Conservation (phyloP, 2,329 filamentous ascomycete species). For the Talaromyces sp. region DNA sequence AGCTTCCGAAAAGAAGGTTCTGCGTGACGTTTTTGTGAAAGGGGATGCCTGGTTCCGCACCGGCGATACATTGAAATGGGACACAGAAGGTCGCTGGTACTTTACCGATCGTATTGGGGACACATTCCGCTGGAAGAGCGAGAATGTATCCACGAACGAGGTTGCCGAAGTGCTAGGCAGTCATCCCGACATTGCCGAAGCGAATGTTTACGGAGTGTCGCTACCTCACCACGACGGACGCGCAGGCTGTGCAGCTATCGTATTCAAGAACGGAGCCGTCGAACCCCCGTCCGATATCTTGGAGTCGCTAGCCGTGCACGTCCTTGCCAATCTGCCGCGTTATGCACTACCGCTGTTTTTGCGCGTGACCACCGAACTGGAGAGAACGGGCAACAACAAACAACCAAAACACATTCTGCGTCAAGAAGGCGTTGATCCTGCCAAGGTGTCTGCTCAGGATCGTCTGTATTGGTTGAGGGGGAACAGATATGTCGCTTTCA, state of each 20-base stretch:
- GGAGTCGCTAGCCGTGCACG: constrained; percentile 59
- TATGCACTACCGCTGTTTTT: constrained; percentile 78
- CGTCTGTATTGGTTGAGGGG: constrained; percentile 64
- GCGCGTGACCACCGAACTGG: constrained; percentile 59
- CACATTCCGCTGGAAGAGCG: constrained; percentile 62
- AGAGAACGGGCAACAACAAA: constrained; percentile 81
- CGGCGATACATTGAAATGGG: constrained; percentile 74
- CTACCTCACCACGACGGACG: constrained; percentile 78
- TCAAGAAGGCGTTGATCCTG: constrained; percentile 69
- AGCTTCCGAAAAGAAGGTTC: constrained; percentile 69
- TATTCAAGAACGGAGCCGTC: constrained; percentile 47
- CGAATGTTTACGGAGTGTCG: constrained; percentile 80
- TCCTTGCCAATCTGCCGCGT: constrained; percentile 57
- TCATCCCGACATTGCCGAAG: constrained; percentile 66
- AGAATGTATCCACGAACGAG: constrained; percentile 79
- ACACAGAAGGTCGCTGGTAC: constrained; percentile 66
- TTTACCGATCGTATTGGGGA: constrained; percentile 67
- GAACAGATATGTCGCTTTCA: constrained; percentile 66
- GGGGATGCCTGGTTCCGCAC: constrained; percentile 81
- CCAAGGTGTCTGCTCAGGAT: constrained; percentile 37
- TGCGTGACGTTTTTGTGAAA: constrained; percentile 67
- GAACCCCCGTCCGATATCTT: constrained; percentile 46
- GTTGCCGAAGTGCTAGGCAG: constrained; percentile 70
- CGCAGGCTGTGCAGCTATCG: constrained; percentile 73
- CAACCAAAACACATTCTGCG: constrained; percentile 75